These are phyloP conservation scores for slime mould (Dictyostelium discoideum) DNA, from an alignment of 78 protist species.

Conservation along the genomic window dicty_2.7 NC_007088.5:511501-512000, in stretches of 20 bases:
- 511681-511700: background rate
- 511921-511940: background rate
- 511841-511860: constrained; percentile 28
- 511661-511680: background rate
- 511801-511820: background rate
- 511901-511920: background rate
- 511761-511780: background rate
- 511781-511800: background rate
- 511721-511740: background rate
- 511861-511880: constrained; percentile 1
- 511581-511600: background rate
- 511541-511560: background rate
- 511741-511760: constrained; percentile 20
- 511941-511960: background rate
- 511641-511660: background rate
- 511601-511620: background rate
- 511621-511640: background rate
- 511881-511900: background rate
- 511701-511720: background rate
- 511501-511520: background rate
- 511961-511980: background rate
- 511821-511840: background rate
- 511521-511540: background rate
- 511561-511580: background rate
- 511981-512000: background rate